Evolutionary conservation across 2,329 filamentous ascomycete genomes (phyloP).

Genomic region (Fusarium azukiicola): DNA sequence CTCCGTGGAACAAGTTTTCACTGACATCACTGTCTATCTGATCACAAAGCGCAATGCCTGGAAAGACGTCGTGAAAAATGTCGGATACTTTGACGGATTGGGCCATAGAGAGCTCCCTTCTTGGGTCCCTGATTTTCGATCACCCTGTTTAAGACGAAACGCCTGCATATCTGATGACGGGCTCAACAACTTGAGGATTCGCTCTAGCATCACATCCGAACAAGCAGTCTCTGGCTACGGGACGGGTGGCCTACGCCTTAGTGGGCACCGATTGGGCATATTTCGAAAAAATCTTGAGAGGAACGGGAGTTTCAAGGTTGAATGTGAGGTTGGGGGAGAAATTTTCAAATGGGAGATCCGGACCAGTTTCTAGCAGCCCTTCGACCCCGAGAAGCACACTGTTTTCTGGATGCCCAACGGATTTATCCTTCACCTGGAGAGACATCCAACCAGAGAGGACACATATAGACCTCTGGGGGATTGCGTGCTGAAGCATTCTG

Average conservation of each 20-base stretch:
- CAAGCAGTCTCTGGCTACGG: not conserved
- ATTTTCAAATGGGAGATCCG: too few species aligned
- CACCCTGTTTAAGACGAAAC: not conserved
- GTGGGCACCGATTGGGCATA: too few species aligned
- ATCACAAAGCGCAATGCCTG: not conserved
- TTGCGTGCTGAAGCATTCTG: not conserved
- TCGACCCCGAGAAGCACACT: not conserved
- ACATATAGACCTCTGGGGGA: not conserved
- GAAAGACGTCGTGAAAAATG: not conserved
- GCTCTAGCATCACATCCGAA: not conserved
- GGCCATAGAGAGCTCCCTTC: not conserved
- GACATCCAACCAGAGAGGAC: not conserved
- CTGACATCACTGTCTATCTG: not conserved
- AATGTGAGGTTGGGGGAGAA: too few species aligned
- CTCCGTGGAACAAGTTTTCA: not conserved
- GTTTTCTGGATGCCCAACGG: not conserved
- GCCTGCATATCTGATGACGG: not conserved
- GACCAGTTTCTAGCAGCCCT: not conserved
- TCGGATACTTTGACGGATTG: not conserved
- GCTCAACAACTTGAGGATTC: rapidly evolving
- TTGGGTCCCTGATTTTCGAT: not conserved
- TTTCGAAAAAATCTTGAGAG: too few species aligned
- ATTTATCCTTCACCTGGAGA: not conserved
- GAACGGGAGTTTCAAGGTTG: too few species aligned
- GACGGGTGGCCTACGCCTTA: too few species aligned